Evolutionary conservation across 176 grass and related monocot genomes (phyloP).

Genomic region (Rhynchospora tenuis): DNA sequence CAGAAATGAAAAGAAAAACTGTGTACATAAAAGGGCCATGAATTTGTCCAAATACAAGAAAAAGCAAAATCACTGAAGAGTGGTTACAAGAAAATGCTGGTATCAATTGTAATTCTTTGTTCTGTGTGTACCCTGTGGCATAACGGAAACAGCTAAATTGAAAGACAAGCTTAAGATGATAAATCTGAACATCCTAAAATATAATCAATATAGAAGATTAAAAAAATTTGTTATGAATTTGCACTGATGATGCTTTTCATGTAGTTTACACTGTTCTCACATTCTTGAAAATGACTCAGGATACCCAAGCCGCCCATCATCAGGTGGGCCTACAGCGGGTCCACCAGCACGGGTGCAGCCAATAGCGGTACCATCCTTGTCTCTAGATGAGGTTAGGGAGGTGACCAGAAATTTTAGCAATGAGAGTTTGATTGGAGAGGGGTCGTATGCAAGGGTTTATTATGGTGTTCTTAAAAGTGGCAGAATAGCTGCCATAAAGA

Average conservation of each 20-base stretch:
- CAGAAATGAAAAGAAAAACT: not conserved
- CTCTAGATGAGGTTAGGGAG: slow-evolving; percentile 56
- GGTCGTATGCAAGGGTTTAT: slow-evolving; percentile 71
- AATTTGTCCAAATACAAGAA: not conserved
- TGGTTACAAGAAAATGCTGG: not conserved
- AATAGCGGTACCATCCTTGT: slow-evolving; percentile 64
- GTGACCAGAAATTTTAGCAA: slow-evolving; percentile 72
- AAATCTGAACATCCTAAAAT: not conserved
- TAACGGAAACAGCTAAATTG: not conserved
- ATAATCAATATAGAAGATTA: not conserved
- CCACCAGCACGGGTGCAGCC: slow-evolving; percentile 39
- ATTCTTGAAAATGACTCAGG: slow-evolving; percentile 9
- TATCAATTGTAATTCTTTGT: not conserved
- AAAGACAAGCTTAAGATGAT: not conserved
- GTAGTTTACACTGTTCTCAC: not conserved
- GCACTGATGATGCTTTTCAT: not conserved
- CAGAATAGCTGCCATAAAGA: slow-evolving; percentile 49
- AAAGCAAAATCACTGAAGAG: not conserved
- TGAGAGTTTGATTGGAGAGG: slow-evolving; percentile 60
- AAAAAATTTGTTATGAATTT: not conserved
- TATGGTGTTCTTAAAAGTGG: slow-evolving; percentile 55
- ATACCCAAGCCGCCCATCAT: slow-evolving; percentile 17
- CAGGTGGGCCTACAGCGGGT: slow-evolving; percentile 9
- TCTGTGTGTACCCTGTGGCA: not conserved
- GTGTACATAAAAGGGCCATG: not conserved